phyloP scores from a whole-genome alignment of 1,284 basidiomycete genomes.

The Sporisorium graminicola region DNA sequence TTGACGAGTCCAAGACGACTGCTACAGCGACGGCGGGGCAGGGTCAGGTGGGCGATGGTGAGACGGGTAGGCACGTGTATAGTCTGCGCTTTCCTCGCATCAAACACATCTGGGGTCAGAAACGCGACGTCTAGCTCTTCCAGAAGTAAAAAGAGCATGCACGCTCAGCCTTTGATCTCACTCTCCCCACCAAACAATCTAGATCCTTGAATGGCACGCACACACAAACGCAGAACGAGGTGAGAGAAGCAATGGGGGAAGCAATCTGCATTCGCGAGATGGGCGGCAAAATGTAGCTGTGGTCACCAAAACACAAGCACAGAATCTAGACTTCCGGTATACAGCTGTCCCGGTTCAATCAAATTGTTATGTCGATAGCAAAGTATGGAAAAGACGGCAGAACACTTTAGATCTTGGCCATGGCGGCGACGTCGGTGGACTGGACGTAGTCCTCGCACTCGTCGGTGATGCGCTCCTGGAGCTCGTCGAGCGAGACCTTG shows the following conservation, averaged over 20 bases:
- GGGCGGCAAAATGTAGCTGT: neutral
- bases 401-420: slow-evolving; percentile 69
- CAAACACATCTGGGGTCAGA: slow-evolving; percentile 49
- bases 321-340: slow-evolving; percentile 24
- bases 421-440: slow-evolving; percentile 79
- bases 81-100: slow-evolving; percentile 60
- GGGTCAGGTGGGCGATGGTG: slow-evolving; percentile 6
- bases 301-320: neutral
- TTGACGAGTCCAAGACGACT: slow-evolving; percentile 37
- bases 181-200: slow-evolving; percentile 4
- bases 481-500: slow-evolving; percentile 91
- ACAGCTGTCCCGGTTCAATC: slow-evolving; percentile 20
- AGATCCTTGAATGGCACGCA: neutral
- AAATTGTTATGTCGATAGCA: neutral
- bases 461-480: slow-evolving; percentile 75
- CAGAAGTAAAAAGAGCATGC: too few relatives aligned
- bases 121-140: slow-evolving; percentile 31
- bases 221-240: neutral
- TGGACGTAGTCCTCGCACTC: slow-evolving; percentile 93
- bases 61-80: slow-evolving; percentile 14
- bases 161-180: neutral
- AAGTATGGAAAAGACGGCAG: neutral
- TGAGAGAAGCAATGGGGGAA: slow-evolving; percentile 21
- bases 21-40: neutral
- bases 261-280: slow-evolving; percentile 17